phyloP scores from a whole-genome alignment of 257 asterid species.

The Echium plantagineum region DNA sequence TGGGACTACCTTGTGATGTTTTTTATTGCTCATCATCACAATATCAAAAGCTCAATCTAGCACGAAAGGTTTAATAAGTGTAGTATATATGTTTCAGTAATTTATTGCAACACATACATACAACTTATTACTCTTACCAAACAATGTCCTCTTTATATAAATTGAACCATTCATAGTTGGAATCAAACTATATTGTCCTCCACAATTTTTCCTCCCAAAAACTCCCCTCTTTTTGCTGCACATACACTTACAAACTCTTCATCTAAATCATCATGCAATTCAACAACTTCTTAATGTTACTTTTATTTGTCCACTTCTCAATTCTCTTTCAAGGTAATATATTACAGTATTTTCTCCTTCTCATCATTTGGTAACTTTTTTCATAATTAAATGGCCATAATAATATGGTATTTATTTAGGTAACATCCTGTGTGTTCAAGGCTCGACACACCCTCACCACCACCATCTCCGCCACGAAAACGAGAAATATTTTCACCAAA shows the following conservation, averaged over 20 bases:
- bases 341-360: too few species aligned
- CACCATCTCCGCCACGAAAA: background rate
- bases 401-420: conserved; percentile 20
- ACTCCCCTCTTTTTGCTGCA: background rate
- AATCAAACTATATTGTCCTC: background rate
- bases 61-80: too few species aligned
- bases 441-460: conserved; percentile 8
- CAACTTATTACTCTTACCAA: too few species aligned
- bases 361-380: too few species aligned
- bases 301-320: background rate
- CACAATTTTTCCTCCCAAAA: background rate
- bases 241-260: background rate
- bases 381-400: too few species aligned
- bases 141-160: background rate
- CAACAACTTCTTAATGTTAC: background rate
- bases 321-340: background rate
- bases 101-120: too few species aligned
- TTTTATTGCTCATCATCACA: too few species aligned
- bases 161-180: background rate
- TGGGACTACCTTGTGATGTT: too few species aligned
- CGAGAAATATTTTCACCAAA: too few species aligned
- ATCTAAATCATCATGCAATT: background rate
- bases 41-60: too few species aligned
- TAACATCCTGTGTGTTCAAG: conserved; percentile 10
- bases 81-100: too few species aligned